phyloP scores from a whole-genome alignment of 345 rosid genomes.

The Cardamine resedifolia region DNA sequence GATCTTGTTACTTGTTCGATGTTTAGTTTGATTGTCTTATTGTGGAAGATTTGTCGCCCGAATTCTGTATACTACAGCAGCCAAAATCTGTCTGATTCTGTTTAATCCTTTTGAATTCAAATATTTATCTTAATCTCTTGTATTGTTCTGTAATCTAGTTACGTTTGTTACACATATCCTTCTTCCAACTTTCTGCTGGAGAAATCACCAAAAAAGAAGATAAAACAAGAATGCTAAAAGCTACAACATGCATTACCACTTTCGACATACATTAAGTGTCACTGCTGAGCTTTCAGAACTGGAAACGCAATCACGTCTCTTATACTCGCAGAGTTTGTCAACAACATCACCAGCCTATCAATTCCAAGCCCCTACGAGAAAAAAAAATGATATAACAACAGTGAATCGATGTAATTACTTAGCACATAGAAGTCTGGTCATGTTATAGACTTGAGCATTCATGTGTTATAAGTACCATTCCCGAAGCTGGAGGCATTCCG shows the following conservation, averaged over 20 bases:
- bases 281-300: slow-evolving; percentile 70
- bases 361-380: slow-evolving; percentile 79
- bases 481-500: slow-evolving; percentile 99
- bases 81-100: neutral
- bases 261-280: neutral
- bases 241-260: slow-evolving; percentile 25
- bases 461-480: slow-evolving; percentile 59
- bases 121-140: neutral
- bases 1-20: neutral
- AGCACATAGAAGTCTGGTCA: neutral
- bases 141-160: slow-evolving; percentile 12
- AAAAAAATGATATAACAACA: slow-evolving; percentile 9
- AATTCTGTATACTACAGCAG: neutral
- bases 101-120: neutral
- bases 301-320: slow-evolving; percentile 96
- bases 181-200: slow-evolving; percentile 10
- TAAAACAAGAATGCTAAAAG: slow-evolving; percentile 29
- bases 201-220: neutral
- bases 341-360: slow-evolving; percentile 87
- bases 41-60: neutral
- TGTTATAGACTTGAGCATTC: neutral
- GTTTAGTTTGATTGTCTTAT: no score
- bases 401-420: neutral
- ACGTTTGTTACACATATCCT: slow-evolving; percentile 9
- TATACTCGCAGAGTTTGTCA: slow-evolving; percentile 82